Conservation (phyloP, 2,329 filamentous ascomycete species). For the Ophiocordyceps camponoti-leonardi region DNA sequence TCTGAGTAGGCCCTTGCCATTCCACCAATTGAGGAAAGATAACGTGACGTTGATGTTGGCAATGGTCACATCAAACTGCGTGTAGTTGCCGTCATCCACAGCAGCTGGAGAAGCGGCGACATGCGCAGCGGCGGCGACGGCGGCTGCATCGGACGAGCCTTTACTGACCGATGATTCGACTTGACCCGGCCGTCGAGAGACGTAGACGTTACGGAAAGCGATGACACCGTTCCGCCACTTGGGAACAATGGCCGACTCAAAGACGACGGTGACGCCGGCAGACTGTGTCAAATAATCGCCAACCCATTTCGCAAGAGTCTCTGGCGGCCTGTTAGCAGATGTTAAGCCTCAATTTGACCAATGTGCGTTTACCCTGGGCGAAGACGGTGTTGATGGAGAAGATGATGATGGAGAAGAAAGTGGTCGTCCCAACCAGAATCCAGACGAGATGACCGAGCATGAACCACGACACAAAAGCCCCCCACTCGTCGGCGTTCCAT, state of each 20-base stretch:
- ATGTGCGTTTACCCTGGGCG: slow-evolving; percentile 54
- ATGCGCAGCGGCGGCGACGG: slow-evolving; percentile 58
- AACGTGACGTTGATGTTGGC: slow-evolving; percentile 91
- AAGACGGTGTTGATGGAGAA: slow-evolving; percentile 90
- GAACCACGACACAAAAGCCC: slow-evolving; percentile 87
- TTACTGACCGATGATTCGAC: slow-evolving; percentile 72
- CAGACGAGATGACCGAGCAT: slow-evolving; percentile 84
- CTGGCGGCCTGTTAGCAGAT: slow-evolving; percentile 23
- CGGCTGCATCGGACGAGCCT: slow-evolving; percentile 75
- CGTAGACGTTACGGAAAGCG: slow-evolving; percentile 89
- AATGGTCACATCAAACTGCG: slow-evolving; percentile 89
- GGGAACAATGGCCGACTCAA: slow-evolving; percentile 93
- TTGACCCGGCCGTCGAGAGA: slow-evolving; percentile 79
- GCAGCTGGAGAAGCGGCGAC: slow-evolving; percentile 15
- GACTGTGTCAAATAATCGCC: slow-evolving; percentile 92
- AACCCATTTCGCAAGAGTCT: slow-evolving; percentile 83
- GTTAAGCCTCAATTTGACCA: background rate
- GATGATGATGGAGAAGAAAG: slow-evolving; percentile 85
- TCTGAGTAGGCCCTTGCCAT: slow-evolving; percentile 76
- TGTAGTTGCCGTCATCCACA: slow-evolving; percentile 84
- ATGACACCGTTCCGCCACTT: slow-evolving; percentile 94
- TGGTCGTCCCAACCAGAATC: slow-evolving; percentile 93
- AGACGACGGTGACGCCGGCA: slow-evolving; percentile 82
- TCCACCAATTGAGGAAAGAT: slow-evolving; percentile 98
- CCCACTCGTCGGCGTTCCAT: slow-evolving; percentile 93